These are phyloP conservation scores for Cicer cuneatum DNA, from an alignment of 306 rosid genomes.

Conservation along the genomic window DNA sequence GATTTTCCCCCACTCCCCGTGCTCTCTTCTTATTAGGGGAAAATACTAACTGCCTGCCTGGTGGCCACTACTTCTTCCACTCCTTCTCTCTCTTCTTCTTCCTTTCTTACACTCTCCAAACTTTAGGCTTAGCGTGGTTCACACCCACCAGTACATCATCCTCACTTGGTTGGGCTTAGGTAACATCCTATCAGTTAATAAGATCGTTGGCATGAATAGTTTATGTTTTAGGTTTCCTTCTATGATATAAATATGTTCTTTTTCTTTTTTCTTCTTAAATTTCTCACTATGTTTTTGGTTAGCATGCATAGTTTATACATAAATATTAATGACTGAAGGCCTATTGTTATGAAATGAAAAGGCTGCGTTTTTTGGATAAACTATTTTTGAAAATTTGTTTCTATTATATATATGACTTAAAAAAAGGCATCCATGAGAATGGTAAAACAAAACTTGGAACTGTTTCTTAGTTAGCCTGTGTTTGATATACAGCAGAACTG, in stretches of 20 bases:
- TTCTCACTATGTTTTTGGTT: not conserved
- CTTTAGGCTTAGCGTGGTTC: too few species aligned
- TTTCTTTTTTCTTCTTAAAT: not conserved
- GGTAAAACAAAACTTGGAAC: constrained; percentile 26
- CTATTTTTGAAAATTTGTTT: constrained; percentile 1
- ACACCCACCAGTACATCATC: too few species aligned
- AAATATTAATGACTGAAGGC: constrained; percentile 13
- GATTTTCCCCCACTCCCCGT: too few species aligned
- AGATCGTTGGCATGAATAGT: not conserved
- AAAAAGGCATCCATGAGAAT: constrained; percentile 1
- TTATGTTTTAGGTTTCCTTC: constrained; percentile 1
- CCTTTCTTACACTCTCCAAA: too few species aligned
- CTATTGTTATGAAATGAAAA: constrained; percentile 10
- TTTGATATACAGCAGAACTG: not conserved
- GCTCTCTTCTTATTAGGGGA: too few species aligned
- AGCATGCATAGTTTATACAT: not conserved
- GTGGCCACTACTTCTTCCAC: too few species aligned
- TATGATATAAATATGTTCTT: not conserved
- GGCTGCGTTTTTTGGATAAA: constrained; percentile 17
- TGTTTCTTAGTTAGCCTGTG: constrained; percentile 1
- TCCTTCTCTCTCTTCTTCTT: too few species aligned
- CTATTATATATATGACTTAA: not conserved
- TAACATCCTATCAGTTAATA: not conserved
- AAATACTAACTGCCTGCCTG: too few species aligned
- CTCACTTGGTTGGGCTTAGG: too few species aligned